Evolutionary conservation across 441 rosid genomes (phyloP), one percentile per base, ranked within the genome.

Genomic region (Melastoma candidum): DNA sequence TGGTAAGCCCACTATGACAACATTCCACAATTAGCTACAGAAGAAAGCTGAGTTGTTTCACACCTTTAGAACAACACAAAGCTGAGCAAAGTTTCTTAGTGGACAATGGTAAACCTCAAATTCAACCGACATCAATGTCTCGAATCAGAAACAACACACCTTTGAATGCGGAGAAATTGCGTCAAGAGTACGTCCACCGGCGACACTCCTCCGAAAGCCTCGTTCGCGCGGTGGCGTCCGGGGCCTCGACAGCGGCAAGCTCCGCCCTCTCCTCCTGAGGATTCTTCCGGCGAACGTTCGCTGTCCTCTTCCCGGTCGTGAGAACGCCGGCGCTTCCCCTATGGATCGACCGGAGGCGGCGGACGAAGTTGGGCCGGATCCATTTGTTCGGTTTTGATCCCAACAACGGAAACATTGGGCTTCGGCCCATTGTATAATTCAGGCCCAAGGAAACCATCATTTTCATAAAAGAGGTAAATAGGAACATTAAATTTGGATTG

Each of bases 11-110:
- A 32, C 41, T 4, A 32, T 8, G 8, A 32, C 8, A 32, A 8
- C 41, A 32, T 32, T 32, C 6, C 7, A 8, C 36, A 52, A 22
- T 44, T 25, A 44, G 26, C 49, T 7, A 41, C 29, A 11, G 43
- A 9, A 48, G 45, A 11, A 53, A 53, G 51, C 27, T 12, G 47
- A 48, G 48, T 55, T 17, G 12, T 26, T 4, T 47, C 68, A 57
- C 76, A 87, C 93, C 96, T 90, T 71, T 56, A 92, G 78, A 63
- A 92, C 22, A 17, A 17, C 78, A 78, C 96, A 87, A 65, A 92
- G 77, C 68, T 87, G 95, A 69, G 96, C 98, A 75, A 75, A 57
- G 63, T 70, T 70, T 87, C 83, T 77, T 87, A 79, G 72, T 81
- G 87, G 69, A 84, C 72, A 60, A 87, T 87, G 63, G 82, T 75